Evolutionary conservation across 2,329 filamentous ascomycete species (phyloP).

Genomic region (Fusarium ramigenum): DNA sequence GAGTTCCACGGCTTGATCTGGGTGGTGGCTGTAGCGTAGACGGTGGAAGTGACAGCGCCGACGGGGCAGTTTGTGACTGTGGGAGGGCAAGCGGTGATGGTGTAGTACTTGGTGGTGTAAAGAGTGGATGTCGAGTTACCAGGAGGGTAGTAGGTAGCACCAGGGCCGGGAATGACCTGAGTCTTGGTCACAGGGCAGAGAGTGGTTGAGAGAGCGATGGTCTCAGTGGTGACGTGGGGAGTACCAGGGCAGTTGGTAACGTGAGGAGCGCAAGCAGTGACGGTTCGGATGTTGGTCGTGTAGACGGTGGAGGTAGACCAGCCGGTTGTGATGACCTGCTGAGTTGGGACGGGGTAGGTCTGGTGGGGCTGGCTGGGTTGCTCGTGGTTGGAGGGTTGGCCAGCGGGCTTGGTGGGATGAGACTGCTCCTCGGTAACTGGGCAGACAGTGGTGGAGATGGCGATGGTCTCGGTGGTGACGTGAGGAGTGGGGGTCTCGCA

Average conservation of each 20-base stretch:
- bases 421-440: slow-evolving; percentile 24
- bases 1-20: slow-evolving; percentile 11
- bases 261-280: slow-evolving; percentile 24
- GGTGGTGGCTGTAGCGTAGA: slow-evolving; percentile 28
- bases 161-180: slow-evolving; percentile 4
- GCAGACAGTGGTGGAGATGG: slow-evolving; percentile 29
- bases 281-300: slow-evolving; percentile 31
- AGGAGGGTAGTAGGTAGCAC: neutral
- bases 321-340: neutral
- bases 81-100: slow-evolving; percentile 17
- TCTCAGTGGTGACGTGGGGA: slow-evolving; percentile 14
- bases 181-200: slow-evolving; percentile 32
- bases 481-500: slow-evolving; percentile 9
- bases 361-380: neutral
- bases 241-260: slow-evolving; percentile 5
- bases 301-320: slow-evolving; percentile 27
- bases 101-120: slow-evolving; percentile 33
- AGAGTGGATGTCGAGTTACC: slow-evolving; percentile 24
- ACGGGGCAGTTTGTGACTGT: slow-evolving; percentile 15
- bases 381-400: neutral
- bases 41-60: slow-evolving; percentile 4
- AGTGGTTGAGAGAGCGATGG: slow-evolving; percentile 11
- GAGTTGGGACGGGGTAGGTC: neutral
- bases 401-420: neutral
- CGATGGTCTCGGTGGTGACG: slow-evolving; percentile 14